Evolutionary conservation across 176 grass and related monocot genomes (phyloP).

Genomic region (Musa acuminata): DNA sequence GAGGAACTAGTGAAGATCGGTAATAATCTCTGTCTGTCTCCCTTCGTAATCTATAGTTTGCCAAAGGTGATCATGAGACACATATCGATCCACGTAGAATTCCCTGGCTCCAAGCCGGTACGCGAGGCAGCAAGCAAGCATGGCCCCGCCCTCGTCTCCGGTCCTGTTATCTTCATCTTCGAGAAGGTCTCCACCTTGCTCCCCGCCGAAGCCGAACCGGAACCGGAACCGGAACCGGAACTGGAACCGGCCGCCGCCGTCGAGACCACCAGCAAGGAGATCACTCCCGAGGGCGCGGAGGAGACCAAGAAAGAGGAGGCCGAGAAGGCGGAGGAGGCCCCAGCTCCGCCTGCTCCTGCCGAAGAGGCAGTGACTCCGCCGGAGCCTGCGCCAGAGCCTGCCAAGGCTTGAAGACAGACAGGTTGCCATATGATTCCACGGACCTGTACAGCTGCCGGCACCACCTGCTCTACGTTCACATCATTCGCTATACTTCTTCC

Average conservation of each 20-base stretch:
- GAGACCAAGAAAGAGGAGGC: neutral
- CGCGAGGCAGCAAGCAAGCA: constrained; percentile 37
- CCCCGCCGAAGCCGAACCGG: constrained; percentile 20
- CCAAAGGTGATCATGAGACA: too few species aligned
- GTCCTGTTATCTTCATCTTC: constrained; percentile 42
- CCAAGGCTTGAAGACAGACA: neutral
- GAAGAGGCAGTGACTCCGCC: neutral
- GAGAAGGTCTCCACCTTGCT: constrained; percentile 47
- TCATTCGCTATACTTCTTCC: too few species aligned
- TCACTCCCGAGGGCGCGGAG: neutral
- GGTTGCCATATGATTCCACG: too few species aligned
- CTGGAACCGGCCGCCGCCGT: neutral
- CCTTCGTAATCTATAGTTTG: too few species aligned
- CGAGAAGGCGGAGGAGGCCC: neutral
- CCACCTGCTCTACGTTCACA: too few species aligned
- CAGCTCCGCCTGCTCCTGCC: neutral
- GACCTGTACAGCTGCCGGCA: too few species aligned
- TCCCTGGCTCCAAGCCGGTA: constrained; percentile 55
- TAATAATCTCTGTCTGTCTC: constrained; percentile 3
- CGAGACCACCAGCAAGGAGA: neutral
- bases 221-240: constrained; percentile 12
- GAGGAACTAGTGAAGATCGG: constrained; percentile 55
- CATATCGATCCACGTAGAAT: constrained; percentile 24
- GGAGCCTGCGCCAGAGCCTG: neutral
- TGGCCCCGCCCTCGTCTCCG: constrained; percentile 32